phyloP scores from a whole-genome alignment of 441 rosid genomes.

The Metrosideros polymorpha region DNA sequence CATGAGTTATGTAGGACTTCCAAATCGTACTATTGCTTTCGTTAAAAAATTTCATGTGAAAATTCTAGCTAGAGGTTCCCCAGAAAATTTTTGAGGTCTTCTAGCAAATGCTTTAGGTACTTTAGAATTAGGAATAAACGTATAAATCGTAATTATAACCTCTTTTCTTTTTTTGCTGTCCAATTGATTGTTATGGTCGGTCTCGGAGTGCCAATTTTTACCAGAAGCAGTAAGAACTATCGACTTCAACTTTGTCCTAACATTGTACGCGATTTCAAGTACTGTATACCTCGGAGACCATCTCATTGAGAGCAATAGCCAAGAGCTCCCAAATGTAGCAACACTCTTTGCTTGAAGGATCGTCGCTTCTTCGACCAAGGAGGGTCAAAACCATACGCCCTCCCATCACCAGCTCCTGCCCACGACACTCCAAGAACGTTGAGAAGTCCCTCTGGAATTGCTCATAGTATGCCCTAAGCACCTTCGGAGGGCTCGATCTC shows the following conservation, averaged over 20 bases:
- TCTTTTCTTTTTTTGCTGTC: no score
- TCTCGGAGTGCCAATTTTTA: not conserved
- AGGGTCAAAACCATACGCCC: not conserved
- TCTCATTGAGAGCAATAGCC: not conserved
- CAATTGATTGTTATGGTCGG: not conserved
- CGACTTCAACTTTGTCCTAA: no score
- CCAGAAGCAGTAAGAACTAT: not conserved
- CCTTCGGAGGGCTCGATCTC: not conserved
- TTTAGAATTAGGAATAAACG: not conserved
- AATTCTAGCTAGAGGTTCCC: not conserved
- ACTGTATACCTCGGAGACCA: conserved; percentile 1
- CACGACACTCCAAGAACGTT: not conserved
- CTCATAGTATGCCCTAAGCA: not conserved
- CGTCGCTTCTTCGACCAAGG: not conserved
- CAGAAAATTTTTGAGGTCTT: no score
- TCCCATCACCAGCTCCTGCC: not conserved
- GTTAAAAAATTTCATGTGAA: not conserved
- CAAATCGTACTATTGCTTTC: not conserved
- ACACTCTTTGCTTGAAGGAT: not conserved
- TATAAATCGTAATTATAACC: not conserved
- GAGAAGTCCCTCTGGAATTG: conserved; percentile 1
- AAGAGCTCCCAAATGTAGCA: not conserved
- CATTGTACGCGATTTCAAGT: not conserved
- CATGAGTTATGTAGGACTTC: not conserved
- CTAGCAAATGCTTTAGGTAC: not conserved